Conservation (phyloP, 345 rosid genomes). For the Bretschneidera sinensis region DNA sequence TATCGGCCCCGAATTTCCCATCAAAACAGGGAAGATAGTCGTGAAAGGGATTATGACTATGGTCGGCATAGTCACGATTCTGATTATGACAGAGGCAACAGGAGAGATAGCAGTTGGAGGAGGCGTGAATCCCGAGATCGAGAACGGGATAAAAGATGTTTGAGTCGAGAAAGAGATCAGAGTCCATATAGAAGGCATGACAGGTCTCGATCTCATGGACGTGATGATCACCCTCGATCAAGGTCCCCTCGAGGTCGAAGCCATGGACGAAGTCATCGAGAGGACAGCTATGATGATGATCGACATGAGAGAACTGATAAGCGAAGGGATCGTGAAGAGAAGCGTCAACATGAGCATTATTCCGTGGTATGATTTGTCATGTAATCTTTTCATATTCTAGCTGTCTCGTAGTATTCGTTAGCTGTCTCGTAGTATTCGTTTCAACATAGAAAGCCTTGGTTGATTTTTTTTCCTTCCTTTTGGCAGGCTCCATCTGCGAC, state of each 20-base stretch:
- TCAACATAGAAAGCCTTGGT: conserved; percentile 7
- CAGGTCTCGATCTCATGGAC: conserved; percentile 58
- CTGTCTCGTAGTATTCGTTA: too few species aligned
- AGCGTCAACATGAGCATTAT: conserved; percentile 50
- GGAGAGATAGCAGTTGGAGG: conserved; percentile 68
- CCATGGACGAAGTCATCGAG: conserved; percentile 65
- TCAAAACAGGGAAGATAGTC: conserved; percentile 61
- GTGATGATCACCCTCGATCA: conserved; percentile 63
- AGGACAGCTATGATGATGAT: conserved; percentile 71
- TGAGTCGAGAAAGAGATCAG: conserved; percentile 69
- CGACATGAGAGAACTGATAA: conserved; percentile 57
- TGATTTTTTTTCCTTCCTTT: conserved; percentile 13
- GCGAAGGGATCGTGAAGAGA: conserved; percentile 75
- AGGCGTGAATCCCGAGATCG: conserved; percentile 63
- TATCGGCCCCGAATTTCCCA: conserved; percentile 43
- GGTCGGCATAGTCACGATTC: conserved; percentile 80
- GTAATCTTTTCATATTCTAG: conserved; percentile 8
- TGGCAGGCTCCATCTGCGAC: conserved; percentile 89
- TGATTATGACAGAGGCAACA: conserved; percentile 73
- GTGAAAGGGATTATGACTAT: conserved; percentile 66
- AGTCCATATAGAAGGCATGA: conserved; percentile 74
- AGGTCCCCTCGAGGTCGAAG: conserved; percentile 76
- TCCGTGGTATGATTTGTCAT: conserved; percentile 47
- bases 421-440: conserved; percentile 12
- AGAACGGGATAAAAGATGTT: conserved; percentile 63